Conservation (phyloP, 805 yeast species). For the Kuraishia piskuri region DNA sequence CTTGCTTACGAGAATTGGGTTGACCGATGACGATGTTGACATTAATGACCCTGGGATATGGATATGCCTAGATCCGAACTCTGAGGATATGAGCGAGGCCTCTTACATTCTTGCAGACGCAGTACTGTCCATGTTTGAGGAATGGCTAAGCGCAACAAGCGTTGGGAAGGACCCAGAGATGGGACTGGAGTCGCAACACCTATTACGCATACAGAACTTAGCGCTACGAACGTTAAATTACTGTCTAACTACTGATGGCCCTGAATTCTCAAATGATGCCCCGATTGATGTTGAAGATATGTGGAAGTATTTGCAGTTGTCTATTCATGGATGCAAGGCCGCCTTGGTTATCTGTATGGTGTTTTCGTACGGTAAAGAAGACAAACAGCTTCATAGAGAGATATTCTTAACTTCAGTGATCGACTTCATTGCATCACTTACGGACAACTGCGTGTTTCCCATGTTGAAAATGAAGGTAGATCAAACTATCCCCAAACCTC, state of each 20-base stretch:
- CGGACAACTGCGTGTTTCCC: slow-evolving; percentile 20
- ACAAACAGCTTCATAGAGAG: slow-evolving; percentile 31
- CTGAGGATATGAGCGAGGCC: background rate
- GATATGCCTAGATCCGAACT: background rate
- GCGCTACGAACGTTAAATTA: slow-evolving; percentile 19
- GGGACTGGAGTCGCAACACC: slow-evolving; percentile 1
- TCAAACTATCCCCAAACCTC: background rate
- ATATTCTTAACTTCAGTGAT: slow-evolving; percentile 31
- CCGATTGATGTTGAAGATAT: slow-evolving; percentile 1
- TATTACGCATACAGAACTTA: slow-evolving; percentile 24
- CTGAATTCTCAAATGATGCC: slow-evolving; percentile 10
- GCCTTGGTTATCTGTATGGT: slow-evolving; percentile 20
- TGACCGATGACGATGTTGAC: slow-evolving; percentile 17
- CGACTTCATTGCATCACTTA: slow-evolving; percentile 25
- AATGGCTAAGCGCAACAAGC: background rate
- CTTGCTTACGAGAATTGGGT: slow-evolving; percentile 8
- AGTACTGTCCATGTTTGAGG: background rate
- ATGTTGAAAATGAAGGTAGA: background rate
- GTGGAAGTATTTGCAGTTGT: slow-evolving; percentile 6
- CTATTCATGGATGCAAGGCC: slow-evolving; percentile 21
- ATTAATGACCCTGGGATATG: slow-evolving; percentile 3
- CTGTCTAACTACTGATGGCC: slow-evolving; percentile 13
- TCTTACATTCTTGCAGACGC: background rate
- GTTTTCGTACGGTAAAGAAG: slow-evolving; percentile 32
- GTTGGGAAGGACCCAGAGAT: background rate